Conservation (phyloP, 2,329 filamentous ascomycete genomes). For the Pseudogymnoascus pannorum region DNA sequence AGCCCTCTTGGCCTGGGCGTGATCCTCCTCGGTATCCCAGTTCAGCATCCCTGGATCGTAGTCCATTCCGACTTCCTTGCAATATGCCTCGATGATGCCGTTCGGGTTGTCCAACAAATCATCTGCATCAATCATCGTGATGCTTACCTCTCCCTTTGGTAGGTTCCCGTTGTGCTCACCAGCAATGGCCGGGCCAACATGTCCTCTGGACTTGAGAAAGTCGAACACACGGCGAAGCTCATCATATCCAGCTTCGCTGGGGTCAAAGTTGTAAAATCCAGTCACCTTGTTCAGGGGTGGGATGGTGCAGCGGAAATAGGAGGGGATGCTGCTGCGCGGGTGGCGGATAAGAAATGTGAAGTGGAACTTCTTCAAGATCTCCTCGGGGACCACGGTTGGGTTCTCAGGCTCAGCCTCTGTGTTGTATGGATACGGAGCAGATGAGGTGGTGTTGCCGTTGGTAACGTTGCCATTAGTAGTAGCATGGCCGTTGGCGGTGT, state of each 20-base stretch:
- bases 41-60: constrained; percentile 72
- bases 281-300: constrained; percentile 77
- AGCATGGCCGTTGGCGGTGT: constrained; percentile 27
- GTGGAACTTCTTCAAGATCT: constrained; percentile 72
- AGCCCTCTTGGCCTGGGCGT: constrained; percentile 58
- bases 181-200: constrained; percentile 63
- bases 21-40: constrained; percentile 72
- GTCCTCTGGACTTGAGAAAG: constrained; percentile 61
- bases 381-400: constrained; percentile 74
- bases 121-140: constrained; percentile 89
- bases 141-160: constrained; percentile 42
- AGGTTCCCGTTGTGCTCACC: constrained; percentile 29
- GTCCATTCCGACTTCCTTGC: constrained; percentile 69
- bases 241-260: constrained; percentile 80
- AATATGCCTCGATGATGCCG: constrained; percentile 69
- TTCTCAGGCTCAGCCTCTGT: constrained; percentile 60
- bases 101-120: constrained; percentile 83
- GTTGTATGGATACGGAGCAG: constrained; percentile 48
- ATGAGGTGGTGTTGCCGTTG: constrained; percentile 27
- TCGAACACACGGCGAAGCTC: constrained; percentile 86
- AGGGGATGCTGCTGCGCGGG: constrained; percentile 84
- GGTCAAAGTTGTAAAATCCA: constrained; percentile 80
- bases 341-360: constrained; percentile 97
- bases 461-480: constrained; percentile 26
- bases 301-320: constrained; percentile 88